Evolutionary conservation across 345 rosid genomes (phyloP).

Genomic region (Reutealis trisperma): DNA sequence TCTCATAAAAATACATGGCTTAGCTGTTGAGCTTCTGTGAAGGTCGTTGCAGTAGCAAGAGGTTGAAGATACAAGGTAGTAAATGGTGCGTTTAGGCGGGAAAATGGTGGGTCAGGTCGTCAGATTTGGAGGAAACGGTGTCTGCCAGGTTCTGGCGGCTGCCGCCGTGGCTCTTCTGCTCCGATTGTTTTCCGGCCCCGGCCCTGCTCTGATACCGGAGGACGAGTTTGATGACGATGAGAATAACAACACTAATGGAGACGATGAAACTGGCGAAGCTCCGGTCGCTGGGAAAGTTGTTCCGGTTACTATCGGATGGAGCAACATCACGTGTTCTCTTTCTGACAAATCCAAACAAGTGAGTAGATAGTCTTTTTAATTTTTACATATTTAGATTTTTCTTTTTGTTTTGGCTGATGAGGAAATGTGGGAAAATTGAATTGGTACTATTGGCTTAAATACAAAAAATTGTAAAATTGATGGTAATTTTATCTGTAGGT

Average conservation of each 20-base stretch:
- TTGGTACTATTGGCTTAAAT: neutral
- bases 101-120: conserved; percentile 57
- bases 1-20: neutral
- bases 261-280: conserved; percentile 30
- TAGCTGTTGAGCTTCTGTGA: neutral
- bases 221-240: conserved; percentile 41
- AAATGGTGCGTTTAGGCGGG: conserved; percentile 71
- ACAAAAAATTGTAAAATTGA: neutral
- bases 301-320: conserved; percentile 85
- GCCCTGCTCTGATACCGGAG: conserved; percentile 63
- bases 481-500: conserved; percentile 43
- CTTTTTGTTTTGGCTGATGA: conserved; percentile 10
- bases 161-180: conserved; percentile 75
- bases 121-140: conserved; percentile 67
- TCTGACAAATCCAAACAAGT: conserved; percentile 79
- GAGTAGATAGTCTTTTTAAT: conserved; percentile 23
- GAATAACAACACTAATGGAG: conserved; percentile 17
- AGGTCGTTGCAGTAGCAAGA: neutral
- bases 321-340: conserved; percentile 79
- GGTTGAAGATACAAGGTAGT: neutral
- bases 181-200: conserved; percentile 79
- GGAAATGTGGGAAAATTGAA: conserved; percentile 9
- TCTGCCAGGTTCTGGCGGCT: conserved; percentile 67
- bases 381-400: neutral
- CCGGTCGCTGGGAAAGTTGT: conserved; percentile 45